Conservation (phyloP, 306 rosid species). For the Arachis stenosperma region DNA sequence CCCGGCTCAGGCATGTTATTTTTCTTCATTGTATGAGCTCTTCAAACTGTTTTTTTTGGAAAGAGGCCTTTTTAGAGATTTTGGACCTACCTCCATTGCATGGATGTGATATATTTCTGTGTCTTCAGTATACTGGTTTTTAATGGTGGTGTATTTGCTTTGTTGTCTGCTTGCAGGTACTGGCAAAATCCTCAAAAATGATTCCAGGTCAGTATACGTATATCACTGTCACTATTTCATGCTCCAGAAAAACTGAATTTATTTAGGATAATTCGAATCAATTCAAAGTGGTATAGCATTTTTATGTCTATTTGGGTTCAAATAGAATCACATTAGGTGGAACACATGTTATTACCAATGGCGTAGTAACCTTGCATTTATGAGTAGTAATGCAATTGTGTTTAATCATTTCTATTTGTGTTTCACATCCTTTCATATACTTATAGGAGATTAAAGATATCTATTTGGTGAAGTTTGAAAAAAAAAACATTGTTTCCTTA, state of each 20-base stretch:
- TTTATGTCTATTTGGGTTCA: not conserved
- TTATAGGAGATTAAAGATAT: not conserved
- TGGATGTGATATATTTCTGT: not conserved
- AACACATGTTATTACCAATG: not conserved
- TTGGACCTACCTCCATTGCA: not conserved
- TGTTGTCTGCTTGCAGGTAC: constrained; percentile 13
- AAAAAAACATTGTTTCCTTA: not conserved
- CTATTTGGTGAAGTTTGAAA: not conserved
- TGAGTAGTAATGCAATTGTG: not conserved
- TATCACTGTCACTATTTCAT: not conserved
- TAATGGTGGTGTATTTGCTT: not conserved
- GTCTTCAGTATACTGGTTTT: not conserved
- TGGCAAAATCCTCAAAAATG: constrained; percentile 23
- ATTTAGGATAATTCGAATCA: not conserved
- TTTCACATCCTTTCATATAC: not conserved
- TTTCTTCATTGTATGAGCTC: not conserved
- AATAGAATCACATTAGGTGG: not conserved
- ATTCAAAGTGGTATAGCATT: not conserved
- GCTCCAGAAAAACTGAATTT: not conserved
- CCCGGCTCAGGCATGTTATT: constrained; percentile 66
- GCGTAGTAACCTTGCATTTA: not conserved
- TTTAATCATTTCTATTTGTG: not conserved
- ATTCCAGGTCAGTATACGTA: constrained; percentile 51
- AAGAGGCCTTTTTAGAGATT: not conserved
- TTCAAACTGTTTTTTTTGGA: not conserved